These are phyloP conservation scores for Fusarium musae DNA, from an alignment of 2,329 filamentous ascomycete species.

Conservation along the genomic window DNA sequence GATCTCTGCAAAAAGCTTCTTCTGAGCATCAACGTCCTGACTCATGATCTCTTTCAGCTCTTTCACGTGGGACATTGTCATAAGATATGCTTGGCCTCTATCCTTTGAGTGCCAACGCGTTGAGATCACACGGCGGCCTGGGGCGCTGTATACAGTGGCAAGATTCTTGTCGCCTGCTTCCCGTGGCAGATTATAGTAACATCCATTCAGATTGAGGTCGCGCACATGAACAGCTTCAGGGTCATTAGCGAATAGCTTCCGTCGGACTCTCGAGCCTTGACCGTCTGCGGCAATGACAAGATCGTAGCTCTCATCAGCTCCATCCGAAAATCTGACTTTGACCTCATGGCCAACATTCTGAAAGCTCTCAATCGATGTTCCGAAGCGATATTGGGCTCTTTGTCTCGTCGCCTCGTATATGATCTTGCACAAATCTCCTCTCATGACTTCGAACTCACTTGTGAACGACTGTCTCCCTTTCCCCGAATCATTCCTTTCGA, in stretches of 20 bases:
- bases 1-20: constrained; percentile 52
- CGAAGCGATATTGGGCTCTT: constrained; percentile 23
- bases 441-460: constrained; percentile 69
- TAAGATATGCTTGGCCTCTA: constrained; percentile 43
- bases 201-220: constrained; percentile 16
- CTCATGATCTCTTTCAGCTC: constrained; percentile 39
- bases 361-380: constrained; percentile 20
- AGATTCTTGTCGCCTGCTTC: constrained; percentile 13
- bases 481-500: constrained; percentile 51
- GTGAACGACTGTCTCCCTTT: constrained; percentile 58
- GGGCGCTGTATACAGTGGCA: constrained; percentile 22
- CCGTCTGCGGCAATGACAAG: constrained; percentile 28
- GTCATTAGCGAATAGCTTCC: constrained; percentile 8
- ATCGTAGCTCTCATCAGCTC: constrained; percentile 20
- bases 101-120: constrained; percentile 29
- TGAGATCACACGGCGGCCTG: constrained; percentile 20
- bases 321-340: constrained; percentile 8
- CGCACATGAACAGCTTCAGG: constrained; percentile 17
- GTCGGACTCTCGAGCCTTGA: constrained; percentile 21
- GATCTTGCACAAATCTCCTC: constrained; percentile 64
- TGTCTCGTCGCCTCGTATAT: constrained; percentile 56
- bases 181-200: constrained; percentile 17
- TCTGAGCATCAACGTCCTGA: constrained; percentile 48
- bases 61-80: constrained; percentile 46
- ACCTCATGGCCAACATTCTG: constrained; percentile 18